Percentiles rank a stretch among this genome's conserved stretches.
Conservation (phyloP, 2,329 filamentous ascomycete genomes). For the Colletotrichum camelliae region DNA sequence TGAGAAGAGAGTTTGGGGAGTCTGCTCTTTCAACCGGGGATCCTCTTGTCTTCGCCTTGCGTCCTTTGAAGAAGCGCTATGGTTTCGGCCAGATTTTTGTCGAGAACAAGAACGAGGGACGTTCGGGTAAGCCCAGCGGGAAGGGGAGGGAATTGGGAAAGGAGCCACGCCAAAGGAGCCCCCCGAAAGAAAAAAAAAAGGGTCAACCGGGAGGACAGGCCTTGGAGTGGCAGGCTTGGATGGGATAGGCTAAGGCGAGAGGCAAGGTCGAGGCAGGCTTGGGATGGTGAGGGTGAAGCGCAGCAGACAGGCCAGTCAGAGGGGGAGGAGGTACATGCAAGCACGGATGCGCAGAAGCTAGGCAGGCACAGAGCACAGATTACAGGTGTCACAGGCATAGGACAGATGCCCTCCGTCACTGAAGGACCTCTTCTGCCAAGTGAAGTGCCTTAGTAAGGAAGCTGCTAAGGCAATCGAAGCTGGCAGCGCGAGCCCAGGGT, state of each 20-base stretch:
- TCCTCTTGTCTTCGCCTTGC: neutral
- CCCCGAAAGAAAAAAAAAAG: conserved; percentile 12
- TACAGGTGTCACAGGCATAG: neutral
- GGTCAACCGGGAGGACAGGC: conserved; percentile 14
- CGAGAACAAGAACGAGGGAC: conserved; percentile 14
- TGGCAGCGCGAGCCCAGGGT: neutral
- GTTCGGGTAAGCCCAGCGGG: conserved; percentile 18
- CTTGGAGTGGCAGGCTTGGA: conserved; percentile 14
- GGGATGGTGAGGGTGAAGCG: neutral
- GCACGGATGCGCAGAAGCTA: neutral
- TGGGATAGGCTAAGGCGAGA: conserved; percentile 15
- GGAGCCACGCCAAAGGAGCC: conserved; percentile 11
- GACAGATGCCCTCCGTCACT: neutral
- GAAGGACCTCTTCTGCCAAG: neutral
- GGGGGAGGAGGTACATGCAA: conserved; percentile 5
- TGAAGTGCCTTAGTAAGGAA: neutral
- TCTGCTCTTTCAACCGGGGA: neutral
- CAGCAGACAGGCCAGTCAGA: neutral
- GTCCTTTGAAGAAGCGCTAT: neutral
- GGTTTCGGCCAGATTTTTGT: conserved; percentile 10
- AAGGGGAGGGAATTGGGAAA: conserved; percentile 18
- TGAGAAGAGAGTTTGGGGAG: neutral
- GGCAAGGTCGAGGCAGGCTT: conserved; percentile 10
- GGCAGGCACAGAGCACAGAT: neutral
- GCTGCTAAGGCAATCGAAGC: neutral